Percentiles rank a stretch among this genome's conserved stretches.
Conservation (phyloP, 495 filamentous ascomycete genomes). For the Penicillium bialowiezense region DNA sequence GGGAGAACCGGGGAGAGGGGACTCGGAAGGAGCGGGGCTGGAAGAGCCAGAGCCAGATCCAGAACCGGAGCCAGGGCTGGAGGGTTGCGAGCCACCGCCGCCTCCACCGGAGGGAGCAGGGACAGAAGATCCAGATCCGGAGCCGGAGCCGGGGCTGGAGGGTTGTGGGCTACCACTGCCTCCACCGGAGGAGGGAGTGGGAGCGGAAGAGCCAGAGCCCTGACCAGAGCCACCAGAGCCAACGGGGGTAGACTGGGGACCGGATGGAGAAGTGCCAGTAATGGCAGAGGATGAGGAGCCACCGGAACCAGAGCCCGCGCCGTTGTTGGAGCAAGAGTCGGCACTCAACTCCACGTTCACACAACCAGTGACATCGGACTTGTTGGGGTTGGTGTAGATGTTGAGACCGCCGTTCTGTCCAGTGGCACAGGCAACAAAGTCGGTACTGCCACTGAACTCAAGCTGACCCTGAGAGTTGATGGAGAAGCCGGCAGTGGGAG, state of each 20-base stretch:
- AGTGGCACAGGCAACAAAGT: constrained; percentile 55
- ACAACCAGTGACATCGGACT: constrained; percentile 44
- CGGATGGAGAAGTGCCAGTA: neutral
- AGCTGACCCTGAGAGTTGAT: constrained; percentile 48
- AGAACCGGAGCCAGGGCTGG: constrained; percentile 4
- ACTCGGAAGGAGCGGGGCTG: constrained; percentile 6
- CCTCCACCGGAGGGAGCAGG: neutral
- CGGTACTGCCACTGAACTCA: constrained; percentile 37
- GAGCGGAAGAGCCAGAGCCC: no score
- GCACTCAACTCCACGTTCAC: constrained; percentile 44
- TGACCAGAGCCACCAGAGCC: neutral
- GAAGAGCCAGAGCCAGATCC: neutral
- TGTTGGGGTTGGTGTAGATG: constrained; percentile 47
- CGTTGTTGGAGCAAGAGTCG: constrained; percentile 39
- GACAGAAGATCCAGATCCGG: neutral
- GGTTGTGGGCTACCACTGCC: no score
- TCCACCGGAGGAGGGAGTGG: no score
- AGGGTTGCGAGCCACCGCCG: neutral
- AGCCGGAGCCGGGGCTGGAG: no score
- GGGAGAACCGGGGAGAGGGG: constrained; percentile 12
- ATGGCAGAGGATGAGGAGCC: constrained; percentile 3
- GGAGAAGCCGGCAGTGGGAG: constrained; percentile 43
- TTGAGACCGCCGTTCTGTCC: constrained; percentile 48
- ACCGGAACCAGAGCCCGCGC: constrained; percentile 17
- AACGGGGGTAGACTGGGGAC: neutral